These are phyloP conservation scores for Podaxis sp. DNA, from an alignment of 768 basidiomycete genomes.

Conservation along the genomic window DNA sequence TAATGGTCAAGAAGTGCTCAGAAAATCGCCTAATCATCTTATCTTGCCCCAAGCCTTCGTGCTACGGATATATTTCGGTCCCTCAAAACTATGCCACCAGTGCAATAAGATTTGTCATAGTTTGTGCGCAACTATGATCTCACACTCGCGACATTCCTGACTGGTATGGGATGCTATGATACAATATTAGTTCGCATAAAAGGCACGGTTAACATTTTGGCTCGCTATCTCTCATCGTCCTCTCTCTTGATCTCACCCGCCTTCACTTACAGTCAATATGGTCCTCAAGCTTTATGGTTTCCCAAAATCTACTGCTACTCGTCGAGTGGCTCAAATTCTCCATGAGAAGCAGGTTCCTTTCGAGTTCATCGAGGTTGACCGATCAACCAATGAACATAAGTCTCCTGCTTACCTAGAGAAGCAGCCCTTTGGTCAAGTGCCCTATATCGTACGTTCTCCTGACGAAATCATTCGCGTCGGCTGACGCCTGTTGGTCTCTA, in stretches of 20 bases:
- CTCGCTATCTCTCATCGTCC: not conserved
- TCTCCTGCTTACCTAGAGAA: constrained; percentile 36
- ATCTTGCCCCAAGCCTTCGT: not conserved
- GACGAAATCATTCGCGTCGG: constrained; percentile 24
- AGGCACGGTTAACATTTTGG: not conserved
- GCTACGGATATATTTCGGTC: too few species aligned
- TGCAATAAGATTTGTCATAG: not conserved
- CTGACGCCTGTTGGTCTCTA: constrained; percentile 17
- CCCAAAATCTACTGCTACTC: constrained; percentile 42
- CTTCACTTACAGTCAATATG: constrained; percentile 28
- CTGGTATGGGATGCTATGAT: not conserved
- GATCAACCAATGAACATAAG: constrained; percentile 49
- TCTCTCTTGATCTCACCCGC: not conserved
- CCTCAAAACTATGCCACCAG: not conserved
- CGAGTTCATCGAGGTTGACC: constrained; percentile 45
- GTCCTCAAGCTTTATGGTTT: constrained; percentile 44
- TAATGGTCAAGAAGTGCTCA: too few species aligned
- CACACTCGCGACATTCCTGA: not conserved
- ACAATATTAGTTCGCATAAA: not conserved
- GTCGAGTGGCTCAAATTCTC: constrained; percentile 48
- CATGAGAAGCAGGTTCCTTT: constrained; percentile 60
- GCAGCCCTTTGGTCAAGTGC: constrained; percentile 69
- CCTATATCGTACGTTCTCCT: constrained; percentile 43
- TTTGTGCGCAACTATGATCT: not conserved
- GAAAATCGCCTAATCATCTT: not conserved